Conservation (phyloP, 208 protist species). For the Crithidia sp. region DNA sequence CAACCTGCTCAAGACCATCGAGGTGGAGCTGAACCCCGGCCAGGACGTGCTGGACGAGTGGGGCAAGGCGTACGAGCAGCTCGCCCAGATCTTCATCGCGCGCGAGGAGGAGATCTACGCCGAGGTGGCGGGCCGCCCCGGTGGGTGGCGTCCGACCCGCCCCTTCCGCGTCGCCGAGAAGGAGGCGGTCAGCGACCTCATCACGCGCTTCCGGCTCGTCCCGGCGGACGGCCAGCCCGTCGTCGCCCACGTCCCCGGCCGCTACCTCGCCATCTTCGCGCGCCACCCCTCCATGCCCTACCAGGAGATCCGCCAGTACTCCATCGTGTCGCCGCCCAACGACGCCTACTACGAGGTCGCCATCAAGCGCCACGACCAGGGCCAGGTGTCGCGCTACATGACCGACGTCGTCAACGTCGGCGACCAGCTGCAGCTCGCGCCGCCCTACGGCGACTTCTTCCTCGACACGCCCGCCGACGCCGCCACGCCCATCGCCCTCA, state of each 20-base stretch:
- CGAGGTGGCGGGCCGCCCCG: slow-evolving; percentile 21
- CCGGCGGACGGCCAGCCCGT: slow-evolving; percentile 35
- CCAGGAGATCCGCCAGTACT: slow-evolving; percentile 61
- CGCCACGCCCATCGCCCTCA: slow-evolving; percentile 32
- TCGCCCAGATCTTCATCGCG: slow-evolving; percentile 42
- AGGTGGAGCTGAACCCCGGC: slow-evolving; percentile 46
- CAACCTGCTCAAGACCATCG: slow-evolving; percentile 55
- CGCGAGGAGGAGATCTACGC: slow-evolving; percentile 52
- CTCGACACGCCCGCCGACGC: slow-evolving; percentile 14
- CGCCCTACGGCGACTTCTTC: slow-evolving; percentile 54
- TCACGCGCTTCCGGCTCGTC: slow-evolving; percentile 43
- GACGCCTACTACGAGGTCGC: slow-evolving; percentile 45
- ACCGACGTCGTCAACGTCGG: slow-evolving; percentile 37
- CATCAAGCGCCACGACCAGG: slow-evolving; percentile 39
- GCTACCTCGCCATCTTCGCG: slow-evolving; percentile 42
- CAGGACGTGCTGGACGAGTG: slow-evolving; percentile 46
- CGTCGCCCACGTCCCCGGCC: slow-evolving; percentile 31
- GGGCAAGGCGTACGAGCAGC: slow-evolving; percentile 54
- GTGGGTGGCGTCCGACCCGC: slow-evolving; percentile 38
- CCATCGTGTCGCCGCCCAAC: slow-evolving; percentile 38
- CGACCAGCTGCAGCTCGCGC: slow-evolving; percentile 41
- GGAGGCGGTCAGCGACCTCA: slow-evolving; percentile 39
- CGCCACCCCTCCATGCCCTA: slow-evolving; percentile 41
- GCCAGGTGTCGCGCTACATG: slow-evolving; percentile 49
- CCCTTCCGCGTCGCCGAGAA: slow-evolving; percentile 46